These are phyloP conservation scores for Leptomonas pyrrhocoris DNA, from an alignment of 208 protist species.

Conservation along the genomic window DNA sequence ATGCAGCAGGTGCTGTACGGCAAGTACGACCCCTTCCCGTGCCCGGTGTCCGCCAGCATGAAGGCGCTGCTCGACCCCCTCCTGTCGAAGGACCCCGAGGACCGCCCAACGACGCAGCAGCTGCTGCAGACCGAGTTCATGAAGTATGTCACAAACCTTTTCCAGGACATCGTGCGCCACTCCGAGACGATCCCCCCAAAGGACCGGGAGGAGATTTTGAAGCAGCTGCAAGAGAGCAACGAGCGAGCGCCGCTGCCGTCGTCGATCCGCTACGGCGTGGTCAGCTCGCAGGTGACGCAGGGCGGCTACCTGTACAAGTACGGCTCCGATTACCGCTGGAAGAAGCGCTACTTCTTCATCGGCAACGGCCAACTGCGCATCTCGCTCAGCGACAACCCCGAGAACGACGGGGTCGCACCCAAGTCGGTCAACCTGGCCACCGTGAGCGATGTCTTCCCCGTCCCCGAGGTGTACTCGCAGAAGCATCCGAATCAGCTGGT, in stretches of 20 bases:
- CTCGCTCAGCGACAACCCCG: constrained; percentile 77
- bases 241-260: constrained; percentile 47
- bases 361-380: constrained; percentile 73
- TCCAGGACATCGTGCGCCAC: constrained; percentile 86
- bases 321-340: constrained; percentile 86
- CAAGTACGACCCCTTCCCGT: constrained; percentile 81
- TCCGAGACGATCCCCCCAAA: constrained; percentile 65
- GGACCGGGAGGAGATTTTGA: constrained; percentile 76
- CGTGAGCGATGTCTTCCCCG: constrained; percentile 83
- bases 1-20: constrained; percentile 84
- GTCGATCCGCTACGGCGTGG: constrained; percentile 59
- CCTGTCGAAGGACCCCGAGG: constrained; percentile 63
- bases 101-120: constrained; percentile 75
- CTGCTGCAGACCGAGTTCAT: constrained; percentile 83
- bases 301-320: constrained; percentile 85
- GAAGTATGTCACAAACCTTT: constrained; percentile 91
- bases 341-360: constrained; percentile 86
- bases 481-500: constrained; percentile 87
- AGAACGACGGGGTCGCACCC: constrained; percentile 69
- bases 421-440: constrained; percentile 79
- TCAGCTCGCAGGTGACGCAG: constrained; percentile 65
- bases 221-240: constrained; percentile 59
- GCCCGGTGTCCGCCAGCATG: constrained; percentile 69
- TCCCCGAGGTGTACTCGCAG: constrained; percentile 84
- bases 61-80: constrained; percentile 71